A percentile compares a stretch with the other conserved stretches of the same genome.
These are phyloP conservation scores for Podila horticola DNA, from an alignment of 192 early-diverging fungal species.

Conservation along the genomic window DNA sequence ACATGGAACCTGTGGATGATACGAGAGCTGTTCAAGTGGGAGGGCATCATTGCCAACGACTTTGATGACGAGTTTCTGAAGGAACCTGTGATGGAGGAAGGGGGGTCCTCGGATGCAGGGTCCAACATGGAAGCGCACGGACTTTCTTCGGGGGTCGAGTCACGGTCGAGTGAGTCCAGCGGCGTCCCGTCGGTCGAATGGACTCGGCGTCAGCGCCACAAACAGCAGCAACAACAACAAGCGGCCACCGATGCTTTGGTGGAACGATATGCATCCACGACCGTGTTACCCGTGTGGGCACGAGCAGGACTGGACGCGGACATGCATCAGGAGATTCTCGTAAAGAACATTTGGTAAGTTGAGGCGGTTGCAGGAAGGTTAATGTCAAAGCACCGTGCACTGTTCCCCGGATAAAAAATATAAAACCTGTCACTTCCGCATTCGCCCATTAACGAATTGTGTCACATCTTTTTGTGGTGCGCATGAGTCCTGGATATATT, in stretches of 20 bases:
- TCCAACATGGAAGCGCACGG: not conserved
- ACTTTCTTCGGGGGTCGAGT: not conserved
- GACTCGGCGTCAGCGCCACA: not conserved
- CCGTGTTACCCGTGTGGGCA: conserved; percentile 32
- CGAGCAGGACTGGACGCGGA: conserved; percentile 33
- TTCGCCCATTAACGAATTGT: not conserved
- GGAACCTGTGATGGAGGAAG: not conserved
- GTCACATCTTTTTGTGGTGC: not conserved
- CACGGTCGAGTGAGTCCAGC: not conserved
- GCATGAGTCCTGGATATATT: no score
- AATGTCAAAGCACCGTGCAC: no score
- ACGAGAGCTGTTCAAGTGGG: conserved; percentile 40
- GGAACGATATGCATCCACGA: conserved; percentile 33
- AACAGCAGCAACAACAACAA: conserved; percentile 3
- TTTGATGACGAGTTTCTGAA: conserved; percentile 41
- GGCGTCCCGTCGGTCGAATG: not conserved
- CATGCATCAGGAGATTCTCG: conserved; percentile 34
- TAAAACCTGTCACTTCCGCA: not conserved
- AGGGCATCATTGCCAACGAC: conserved; percentile 35
- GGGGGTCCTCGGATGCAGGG: not conserved
- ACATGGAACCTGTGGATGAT: conserved; percentile 15
- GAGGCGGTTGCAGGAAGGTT: not conserved
- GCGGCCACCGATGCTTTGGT: conserved; percentile 8
- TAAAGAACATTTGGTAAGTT: conserved; percentile 42
- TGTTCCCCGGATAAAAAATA: no score